phyloP scores from a whole-genome alignment of 345 rosid species.

The Salix caprea region DNA sequence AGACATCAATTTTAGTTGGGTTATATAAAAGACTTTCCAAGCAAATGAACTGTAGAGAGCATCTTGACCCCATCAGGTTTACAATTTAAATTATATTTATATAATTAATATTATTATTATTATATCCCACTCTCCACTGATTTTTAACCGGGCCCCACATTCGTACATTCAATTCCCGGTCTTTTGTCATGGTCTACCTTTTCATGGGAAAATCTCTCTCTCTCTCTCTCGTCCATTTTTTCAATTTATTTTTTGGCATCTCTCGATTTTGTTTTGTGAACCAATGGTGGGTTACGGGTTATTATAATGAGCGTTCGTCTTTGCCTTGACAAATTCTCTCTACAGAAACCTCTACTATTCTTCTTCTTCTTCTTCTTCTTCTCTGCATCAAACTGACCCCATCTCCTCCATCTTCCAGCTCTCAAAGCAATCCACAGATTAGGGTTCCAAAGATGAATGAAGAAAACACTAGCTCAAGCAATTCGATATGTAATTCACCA shows the following conservation, averaged over 20 bases:
- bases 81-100: no score
- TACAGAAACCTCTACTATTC: neutral
- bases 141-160: neutral
- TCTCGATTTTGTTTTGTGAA: neutral
- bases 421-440: neutral
- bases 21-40: no score
- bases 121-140: neutral
- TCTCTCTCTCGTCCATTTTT: neutral
- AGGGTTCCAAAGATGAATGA: neutral
- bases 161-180: neutral
- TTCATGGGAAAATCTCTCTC: neutral
- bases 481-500: neutral
- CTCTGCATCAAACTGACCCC: neutral
- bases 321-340: neutral
- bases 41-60: no score
- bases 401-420: neutral
- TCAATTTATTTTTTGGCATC: neutral
- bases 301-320: slow-evolving; percentile 19
- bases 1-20: no score
- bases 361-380: neutral
- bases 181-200: neutral
- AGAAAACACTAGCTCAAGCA: neutral
- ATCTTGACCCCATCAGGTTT: no score
- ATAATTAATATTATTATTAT: no score
- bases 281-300: slow-evolving; percentile 21